These are phyloP conservation scores for Diplodia mutila DNA, from an alignment of 2,329 filamentous ascomycete species.

Conservation along the genomic window DNA sequence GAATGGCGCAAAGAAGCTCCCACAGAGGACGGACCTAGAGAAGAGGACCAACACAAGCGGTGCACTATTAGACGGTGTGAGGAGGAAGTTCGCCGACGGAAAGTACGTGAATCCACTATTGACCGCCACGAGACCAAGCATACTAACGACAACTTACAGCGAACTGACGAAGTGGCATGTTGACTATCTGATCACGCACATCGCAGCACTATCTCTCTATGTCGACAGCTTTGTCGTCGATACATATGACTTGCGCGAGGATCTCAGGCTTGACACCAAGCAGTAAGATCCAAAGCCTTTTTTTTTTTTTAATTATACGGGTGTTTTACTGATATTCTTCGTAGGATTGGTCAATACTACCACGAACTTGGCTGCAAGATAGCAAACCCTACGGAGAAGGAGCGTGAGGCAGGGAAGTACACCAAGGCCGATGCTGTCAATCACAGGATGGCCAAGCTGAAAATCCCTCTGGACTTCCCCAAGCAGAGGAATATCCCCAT, in stretches of 20 bases:
- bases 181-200: slow-evolving; percentile 74
- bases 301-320: neutral
- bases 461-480: slow-evolving; percentile 81
- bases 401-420: slow-evolving; percentile 58
- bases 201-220: slow-evolving; percentile 71
- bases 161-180: slow-evolving; percentile 72
- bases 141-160: slow-evolving; percentile 32
- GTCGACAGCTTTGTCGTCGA: slow-evolving; percentile 76
- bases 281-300: slow-evolving; percentile 46
- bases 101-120: slow-evolving; percentile 41
- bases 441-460: slow-evolving; percentile 70
- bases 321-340: slow-evolving; percentile 27
- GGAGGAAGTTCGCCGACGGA: slow-evolving; percentile 68
- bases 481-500: slow-evolving; percentile 55
- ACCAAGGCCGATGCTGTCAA: slow-evolving; percentile 64
- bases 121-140: slow-evolving; percentile 23
- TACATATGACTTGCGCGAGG: slow-evolving; percentile 69
- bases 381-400: slow-evolving; percentile 49
- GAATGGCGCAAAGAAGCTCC: slow-evolving; percentile 54
- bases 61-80: slow-evolving; percentile 67
- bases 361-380: slow-evolving; percentile 74
- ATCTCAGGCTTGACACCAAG: slow-evolving; percentile 72
- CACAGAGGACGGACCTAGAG: slow-evolving; percentile 64
- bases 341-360: slow-evolving; percentile 68
- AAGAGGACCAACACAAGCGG: slow-evolving; percentile 62